Conservation (phyloP, 2,329 filamentous ascomycete genomes). For the Colletotrichum falcatum region DNA sequence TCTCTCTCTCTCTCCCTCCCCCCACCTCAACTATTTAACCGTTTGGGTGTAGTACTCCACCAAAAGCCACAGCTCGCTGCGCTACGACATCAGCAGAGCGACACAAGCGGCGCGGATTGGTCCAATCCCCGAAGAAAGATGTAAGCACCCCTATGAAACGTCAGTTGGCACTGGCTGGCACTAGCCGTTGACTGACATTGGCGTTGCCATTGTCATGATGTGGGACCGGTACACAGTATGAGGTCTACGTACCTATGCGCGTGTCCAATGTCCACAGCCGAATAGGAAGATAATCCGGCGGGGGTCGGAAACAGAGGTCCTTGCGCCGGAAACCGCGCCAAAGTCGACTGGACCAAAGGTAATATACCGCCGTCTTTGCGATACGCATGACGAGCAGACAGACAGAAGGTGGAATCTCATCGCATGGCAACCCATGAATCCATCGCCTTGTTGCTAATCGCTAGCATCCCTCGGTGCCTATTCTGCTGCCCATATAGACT, state of each 20-base stretch:
- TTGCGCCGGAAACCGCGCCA: not conserved
- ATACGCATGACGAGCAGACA: not conserved
- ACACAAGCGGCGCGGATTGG: slow-evolving; percentile 27
- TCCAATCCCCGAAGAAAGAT: slow-evolving; percentile 5
- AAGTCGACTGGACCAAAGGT: not conserved
- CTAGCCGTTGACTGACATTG: not conserved
- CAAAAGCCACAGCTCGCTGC: slow-evolving; percentile 2
- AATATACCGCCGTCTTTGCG: too few species aligned
- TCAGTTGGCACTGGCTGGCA: not conserved
- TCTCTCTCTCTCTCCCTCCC: not conserved
- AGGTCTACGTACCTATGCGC: too few species aligned
- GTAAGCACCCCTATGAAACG: not conserved
- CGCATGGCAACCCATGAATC: not conserved
- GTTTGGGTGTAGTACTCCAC: not conserved
- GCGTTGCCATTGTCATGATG: too few species aligned
- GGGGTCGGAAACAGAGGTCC: not conserved
- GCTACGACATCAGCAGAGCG: slow-evolving; percentile 34
- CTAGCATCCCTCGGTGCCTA: not conserved
- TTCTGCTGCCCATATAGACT: not conserved
- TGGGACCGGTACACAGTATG: too few species aligned
- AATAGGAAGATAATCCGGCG: not conserved
- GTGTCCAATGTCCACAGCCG: not conserved
- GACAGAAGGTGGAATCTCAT: not conserved
- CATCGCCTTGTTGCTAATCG: not conserved
- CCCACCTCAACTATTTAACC: slow-evolving; percentile 1